Percentiles rank a stretch among this genome's conserved stretches.
Conservation (phyloP, 2,329 filamentous ascomycete genomes). For the Xylariales sp. region DNA sequence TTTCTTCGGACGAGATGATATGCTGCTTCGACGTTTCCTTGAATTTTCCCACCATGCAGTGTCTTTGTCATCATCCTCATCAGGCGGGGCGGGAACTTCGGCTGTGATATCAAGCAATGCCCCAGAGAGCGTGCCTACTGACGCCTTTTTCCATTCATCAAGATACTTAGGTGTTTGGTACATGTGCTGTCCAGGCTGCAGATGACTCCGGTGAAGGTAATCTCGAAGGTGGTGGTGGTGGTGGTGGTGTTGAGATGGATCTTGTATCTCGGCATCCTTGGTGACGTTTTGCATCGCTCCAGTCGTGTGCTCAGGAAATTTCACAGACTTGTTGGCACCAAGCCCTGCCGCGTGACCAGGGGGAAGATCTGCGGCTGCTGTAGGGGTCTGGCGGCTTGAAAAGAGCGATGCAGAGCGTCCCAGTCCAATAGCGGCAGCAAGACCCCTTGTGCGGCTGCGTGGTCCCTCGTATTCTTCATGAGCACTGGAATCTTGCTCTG, state of each 20-base stretch:
- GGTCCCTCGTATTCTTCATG: constrained; percentile 13
- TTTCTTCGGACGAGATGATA: constrained; percentile 43
- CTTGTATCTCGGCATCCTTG: constrained; percentile 19
- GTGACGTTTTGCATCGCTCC: constrained; percentile 13
- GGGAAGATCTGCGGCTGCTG: constrained; percentile 1
- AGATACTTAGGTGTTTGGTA: constrained; percentile 59
- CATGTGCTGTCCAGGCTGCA: constrained; percentile 45
- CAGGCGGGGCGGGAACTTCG: constrained; percentile 21
- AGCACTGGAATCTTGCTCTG: constrained; percentile 14
- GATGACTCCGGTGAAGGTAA: constrained; percentile 21
- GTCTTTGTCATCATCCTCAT: constrained; percentile 38
- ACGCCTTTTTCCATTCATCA: constrained; percentile 70
- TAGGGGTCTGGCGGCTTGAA: constrained; percentile 10
- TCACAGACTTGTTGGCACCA: constrained; percentile 23
- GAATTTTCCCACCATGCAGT: constrained; percentile 75
- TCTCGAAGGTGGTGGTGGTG: constrained; percentile 18
- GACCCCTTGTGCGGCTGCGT: constrained; percentile 15
- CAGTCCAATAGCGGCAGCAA: constrained; percentile 17
- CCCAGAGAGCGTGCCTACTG: constrained; percentile 55
- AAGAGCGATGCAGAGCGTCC: constrained; percentile 17
- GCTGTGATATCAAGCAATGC: constrained; percentile 55
- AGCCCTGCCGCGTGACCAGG: constrained; percentile 6
- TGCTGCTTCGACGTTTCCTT: constrained; percentile 41
- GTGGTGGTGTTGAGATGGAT: too few relatives aligned
- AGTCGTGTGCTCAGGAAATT: constrained; percentile 21